These are phyloP conservation scores for Cyclotella cryptica DNA, from an alignment of 108 stramenopile species.

Conservation along the genomic window DNA sequence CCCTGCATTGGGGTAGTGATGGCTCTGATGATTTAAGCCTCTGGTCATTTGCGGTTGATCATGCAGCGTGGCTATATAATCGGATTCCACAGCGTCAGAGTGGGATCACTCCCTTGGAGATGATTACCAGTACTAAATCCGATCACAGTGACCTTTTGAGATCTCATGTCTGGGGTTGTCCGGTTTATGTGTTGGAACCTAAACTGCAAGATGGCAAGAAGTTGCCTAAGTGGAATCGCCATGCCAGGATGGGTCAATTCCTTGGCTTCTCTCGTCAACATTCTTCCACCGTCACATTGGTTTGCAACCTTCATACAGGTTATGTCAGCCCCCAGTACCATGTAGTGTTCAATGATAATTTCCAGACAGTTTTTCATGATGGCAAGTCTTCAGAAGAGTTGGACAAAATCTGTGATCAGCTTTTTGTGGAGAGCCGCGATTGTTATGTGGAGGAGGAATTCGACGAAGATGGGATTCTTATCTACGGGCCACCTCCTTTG, in stretches of 20 bases:
- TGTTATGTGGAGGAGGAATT: no score
- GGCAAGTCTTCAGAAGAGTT: conserved; percentile 10
- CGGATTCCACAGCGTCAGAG: no score
- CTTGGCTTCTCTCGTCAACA: no score
- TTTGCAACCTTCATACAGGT: conserved; percentile 5
- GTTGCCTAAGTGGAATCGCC: conserved; percentile 32
- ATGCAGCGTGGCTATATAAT: no score
- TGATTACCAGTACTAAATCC: no score
- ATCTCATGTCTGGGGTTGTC: conserved; percentile 52
- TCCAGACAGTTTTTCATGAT: conserved; percentile 25
- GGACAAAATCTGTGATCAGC: no score
- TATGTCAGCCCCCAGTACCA: no score
- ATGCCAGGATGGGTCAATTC: conserved; percentile 23
- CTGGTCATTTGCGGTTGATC: conserved; percentile 27
- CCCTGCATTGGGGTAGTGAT: no score
- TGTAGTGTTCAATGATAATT: conserved; percentile 33
- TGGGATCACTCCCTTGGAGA: no score
- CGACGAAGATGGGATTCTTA: conserved; percentile 7
- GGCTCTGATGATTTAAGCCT: background rate
- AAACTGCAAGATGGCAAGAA: conserved; percentile 29
- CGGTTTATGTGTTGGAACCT: conserved; percentile 31
- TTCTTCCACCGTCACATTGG: conserved; percentile 19
- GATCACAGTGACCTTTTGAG: no score
- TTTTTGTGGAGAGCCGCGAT: no score
- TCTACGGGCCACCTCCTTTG: conserved; percentile 26